Base-by-base conservation (phyloP, 192 early-diverging fungal genomes). In the Entomortierella beljakovae region DNA sequence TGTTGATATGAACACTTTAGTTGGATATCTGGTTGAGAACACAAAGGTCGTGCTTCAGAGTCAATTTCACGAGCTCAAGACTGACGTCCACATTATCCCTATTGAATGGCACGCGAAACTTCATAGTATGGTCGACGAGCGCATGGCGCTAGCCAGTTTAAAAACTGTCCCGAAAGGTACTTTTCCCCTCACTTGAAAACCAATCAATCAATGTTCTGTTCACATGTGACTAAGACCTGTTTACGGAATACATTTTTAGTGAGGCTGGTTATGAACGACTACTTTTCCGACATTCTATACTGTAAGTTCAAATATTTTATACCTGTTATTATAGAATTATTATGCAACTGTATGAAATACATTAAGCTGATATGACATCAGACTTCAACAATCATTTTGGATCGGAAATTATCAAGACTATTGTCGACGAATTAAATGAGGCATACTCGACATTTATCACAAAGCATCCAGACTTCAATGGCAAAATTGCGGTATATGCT, bases 391-490 rank as follows among this genome's bases (percentile, higher is more conserved):
- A 75, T 13, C 76, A 83, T 25, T 86, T 86, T 61, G 88, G 88
- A 11, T 71, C 81, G 29, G 53, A 63, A 22, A 86, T 91, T 52
- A 79, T 88, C 3, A 66, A 73, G 0, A 85, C 87, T 53, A 85
- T 90, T 23, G 87, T 84, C 5, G 55, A 62, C n/a, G 86, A 90
- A 55, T 72, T 85, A 48, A 92, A 90, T 57, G 63, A 69, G 8
- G 85, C 89, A 0, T 92, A 92, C 60, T 35, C 53, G 8, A 76
- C 77, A 22, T 92, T 92, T 43, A 66, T 86, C n/a, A 67, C 62
- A 16, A 76, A 70, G 13, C 81, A 93, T 63, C 89, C 92, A 5
- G 69, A 79, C 13, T 93, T 93, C 63, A 77, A 80, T 49, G 92
- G 92, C 2, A 80, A 86, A 16, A 80, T 92, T 42, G 70, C 75